Percentiles rank a stretch among this genome's conserved stretches.
Conservation (phyloP, 2,329 filamentous ascomycete genomes). For the Fusarium clavum region DNA sequence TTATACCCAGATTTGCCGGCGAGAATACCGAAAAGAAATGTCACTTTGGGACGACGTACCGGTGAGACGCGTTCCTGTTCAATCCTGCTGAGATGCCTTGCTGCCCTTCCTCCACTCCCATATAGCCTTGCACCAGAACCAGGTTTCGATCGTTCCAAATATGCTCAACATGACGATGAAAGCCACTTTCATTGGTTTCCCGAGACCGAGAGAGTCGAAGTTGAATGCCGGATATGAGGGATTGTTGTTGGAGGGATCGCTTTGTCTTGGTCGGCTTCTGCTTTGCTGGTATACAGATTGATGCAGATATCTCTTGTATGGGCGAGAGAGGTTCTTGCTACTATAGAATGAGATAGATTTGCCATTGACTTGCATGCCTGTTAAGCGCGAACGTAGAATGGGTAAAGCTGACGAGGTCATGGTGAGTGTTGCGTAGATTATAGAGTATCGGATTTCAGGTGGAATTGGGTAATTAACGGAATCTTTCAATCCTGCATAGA, state of each 20-base stretch:
- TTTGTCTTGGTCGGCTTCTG: not conserved
- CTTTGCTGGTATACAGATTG: not conserved
- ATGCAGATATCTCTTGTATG: not conserved
- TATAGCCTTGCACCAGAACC: slow-evolving; percentile 49
- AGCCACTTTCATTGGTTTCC: slow-evolving; percentile 45
- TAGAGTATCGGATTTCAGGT: too few relatives aligned
- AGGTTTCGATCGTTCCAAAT: slow-evolving; percentile 51
- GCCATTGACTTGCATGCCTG: too few relatives aligned
- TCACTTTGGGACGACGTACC: not conserved
- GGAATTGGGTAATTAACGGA: too few relatives aligned
- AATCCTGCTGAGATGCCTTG: not conserved
- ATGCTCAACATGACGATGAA: slow-evolving; percentile 45
- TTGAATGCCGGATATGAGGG: slow-evolving; percentile 21
- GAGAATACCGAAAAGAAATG: not conserved
- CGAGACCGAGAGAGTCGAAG: slow-evolving; percentile 45
- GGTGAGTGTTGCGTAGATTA: too few relatives aligned
- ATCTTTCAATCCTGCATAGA: too few relatives aligned
- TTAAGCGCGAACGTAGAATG: too few relatives aligned
- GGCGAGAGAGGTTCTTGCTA: not conserved
- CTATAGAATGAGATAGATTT: too few relatives aligned
- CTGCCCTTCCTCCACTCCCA: slow-evolving; percentile 46
- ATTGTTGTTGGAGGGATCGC: not conserved
- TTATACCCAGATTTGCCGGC: not conserved
- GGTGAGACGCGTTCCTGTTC: not conserved
- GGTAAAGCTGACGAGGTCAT: too few relatives aligned